Evolutionary conservation across 768 basidiomycete species (phyloP).

Genomic region (Pleurotus sapidus): DNA sequence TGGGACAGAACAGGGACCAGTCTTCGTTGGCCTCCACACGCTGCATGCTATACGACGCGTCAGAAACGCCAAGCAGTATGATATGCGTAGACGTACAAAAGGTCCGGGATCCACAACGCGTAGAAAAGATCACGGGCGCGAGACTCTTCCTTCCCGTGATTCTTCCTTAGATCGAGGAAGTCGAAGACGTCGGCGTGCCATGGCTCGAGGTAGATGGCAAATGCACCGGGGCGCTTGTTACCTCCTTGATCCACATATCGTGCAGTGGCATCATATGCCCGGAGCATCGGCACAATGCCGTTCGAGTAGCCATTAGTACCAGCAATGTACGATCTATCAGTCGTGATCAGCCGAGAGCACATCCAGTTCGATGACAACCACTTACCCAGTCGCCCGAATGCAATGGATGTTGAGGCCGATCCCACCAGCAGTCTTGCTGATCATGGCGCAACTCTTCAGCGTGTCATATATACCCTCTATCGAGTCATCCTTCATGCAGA

Average conservation of each 20-base stretch:
- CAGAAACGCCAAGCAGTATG: neutral
- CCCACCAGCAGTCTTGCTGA: constrained; percentile 98
- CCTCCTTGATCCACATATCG: constrained; percentile 99
- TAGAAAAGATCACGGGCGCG: constrained; percentile 98
- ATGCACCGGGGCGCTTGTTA: constrained; percentile 98
- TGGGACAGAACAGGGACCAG: constrained; percentile 98
- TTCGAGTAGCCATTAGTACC: constrained; percentile 99
- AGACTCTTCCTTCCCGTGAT: constrained; percentile 97
- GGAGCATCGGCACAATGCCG: constrained; percentile 98
- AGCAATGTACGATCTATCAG: constrained; percentile 87
- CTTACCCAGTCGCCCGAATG: constrained; percentile 92
- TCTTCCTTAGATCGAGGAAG: constrained; percentile 96
- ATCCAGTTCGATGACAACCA: constrained; percentile 5
- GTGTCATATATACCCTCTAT: constrained; percentile 99
- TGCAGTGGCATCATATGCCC: constrained; percentile 96
- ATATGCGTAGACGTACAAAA: constrained; percentile 62
- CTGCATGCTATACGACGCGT: constrained; percentile 69
- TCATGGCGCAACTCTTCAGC: constrained; percentile 97
- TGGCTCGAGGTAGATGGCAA: constrained; percentile 97
- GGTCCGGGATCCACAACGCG: constrained; percentile 95
- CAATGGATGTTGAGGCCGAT: constrained; percentile 96
- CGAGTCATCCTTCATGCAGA: constrained; percentile 98
- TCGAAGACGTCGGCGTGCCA: constrained; percentile 99
- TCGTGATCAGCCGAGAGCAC: neutral
- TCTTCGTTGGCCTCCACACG: constrained; percentile 86